These are phyloP conservation scores for Athelia psychrophila DNA, from an alignment of 1,284 basidiomycete genomes.

Conservation along the genomic window DNA sequence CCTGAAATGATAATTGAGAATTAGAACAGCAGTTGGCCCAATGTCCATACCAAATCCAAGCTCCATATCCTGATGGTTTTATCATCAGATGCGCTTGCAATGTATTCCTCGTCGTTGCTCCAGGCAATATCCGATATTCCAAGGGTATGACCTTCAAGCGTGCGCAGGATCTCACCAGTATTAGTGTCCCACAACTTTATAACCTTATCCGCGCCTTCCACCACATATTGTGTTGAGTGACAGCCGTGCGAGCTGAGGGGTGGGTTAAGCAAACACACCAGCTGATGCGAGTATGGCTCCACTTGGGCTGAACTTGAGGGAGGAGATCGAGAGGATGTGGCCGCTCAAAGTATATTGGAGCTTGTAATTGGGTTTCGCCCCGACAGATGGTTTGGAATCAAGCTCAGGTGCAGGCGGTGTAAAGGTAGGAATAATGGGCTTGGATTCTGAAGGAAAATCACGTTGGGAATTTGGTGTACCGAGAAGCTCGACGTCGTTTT, in stretches of 20 bases:
- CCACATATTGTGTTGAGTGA: conserved; percentile 20
- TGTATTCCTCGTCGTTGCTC: conserved; percentile 75
- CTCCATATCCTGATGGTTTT: conserved; percentile 83
- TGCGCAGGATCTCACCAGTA: conserved; percentile 69
- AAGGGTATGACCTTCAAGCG: conserved; percentile 68
- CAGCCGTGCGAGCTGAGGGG: conserved; percentile 13
- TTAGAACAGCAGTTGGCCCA: conserved; percentile 2
- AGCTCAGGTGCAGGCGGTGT: neutral
- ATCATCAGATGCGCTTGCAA: conserved; percentile 92
- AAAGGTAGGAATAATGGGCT: neutral
- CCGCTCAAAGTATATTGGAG: conserved; percentile 61
- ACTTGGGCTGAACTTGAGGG: conserved; percentile 79
- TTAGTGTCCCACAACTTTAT: conserved; percentile 77
- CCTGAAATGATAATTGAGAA: conserved; percentile 36
- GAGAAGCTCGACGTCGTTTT: no score
- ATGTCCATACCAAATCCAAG: conserved; percentile 53
- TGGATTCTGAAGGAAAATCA: neutral
- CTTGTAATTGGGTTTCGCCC: conserved; percentile 34
- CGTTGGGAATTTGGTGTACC: no score
- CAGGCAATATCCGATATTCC: conserved; percentile 90
- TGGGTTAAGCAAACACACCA: conserved; percentile 40
- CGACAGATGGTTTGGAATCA: conserved; percentile 2
- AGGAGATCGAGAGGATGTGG: conserved; percentile 71
- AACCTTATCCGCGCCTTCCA: conserved; percentile 74
- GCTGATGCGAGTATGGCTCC: conserved; percentile 71